Evolutionary conservation across 2,329 filamentous ascomycete genomes (phyloP), one percentile per base, ranked within the genome.

Genomic region (Calonectria multiphialidica): DNA sequence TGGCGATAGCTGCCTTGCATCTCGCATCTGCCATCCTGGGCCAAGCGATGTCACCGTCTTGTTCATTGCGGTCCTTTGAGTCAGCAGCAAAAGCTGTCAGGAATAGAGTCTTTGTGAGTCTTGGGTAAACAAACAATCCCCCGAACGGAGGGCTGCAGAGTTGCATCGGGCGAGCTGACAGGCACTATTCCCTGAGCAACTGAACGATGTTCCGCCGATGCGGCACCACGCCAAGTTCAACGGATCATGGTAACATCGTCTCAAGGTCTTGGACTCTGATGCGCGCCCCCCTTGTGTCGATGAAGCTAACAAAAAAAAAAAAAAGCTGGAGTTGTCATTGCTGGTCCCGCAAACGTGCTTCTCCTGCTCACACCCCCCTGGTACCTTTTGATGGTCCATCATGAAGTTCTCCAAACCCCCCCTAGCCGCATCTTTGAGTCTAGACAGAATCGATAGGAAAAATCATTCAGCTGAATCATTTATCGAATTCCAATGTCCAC

Each of bases 1-100:
- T 50, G 50, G 25, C 33, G 25, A n/a, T 59, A 33, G 62, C 44
- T 62, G 62, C 44, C 53, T 71, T 42, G 63, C 68, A 71, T 71
- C 35, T 63, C 23, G 50, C 53, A 66, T 70, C 37, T 71, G 15
- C 62, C 44, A 55, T 30, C 35, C 42, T 42, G 21, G 28, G 16
- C 30, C 44, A 53, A 25, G 30, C 59, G 40, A 70, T 65, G 67
- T 65, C 59, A 65, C 57, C 23, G 47, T 40, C 65, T 61, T 25
- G 25, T 21, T 37, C 21, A 35, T 23, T 35, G 2, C 28, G 47
- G 28, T 13, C n/a, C 40, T 65, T 65, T 40, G 21, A 64, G 61
- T 64, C 61, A 64, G 45, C 45, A 50, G 33, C 50, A 53, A 53
- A 18, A 50, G n/a, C 45, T 35, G 44, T 37, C 45, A 50, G 45